A percentile compares a stretch with the other conserved stretches of the same genome.
Evolutionary conservation across 2,329 filamentous ascomycete species (phyloP).

Genomic region (Trichoderma asperellum): DNA sequence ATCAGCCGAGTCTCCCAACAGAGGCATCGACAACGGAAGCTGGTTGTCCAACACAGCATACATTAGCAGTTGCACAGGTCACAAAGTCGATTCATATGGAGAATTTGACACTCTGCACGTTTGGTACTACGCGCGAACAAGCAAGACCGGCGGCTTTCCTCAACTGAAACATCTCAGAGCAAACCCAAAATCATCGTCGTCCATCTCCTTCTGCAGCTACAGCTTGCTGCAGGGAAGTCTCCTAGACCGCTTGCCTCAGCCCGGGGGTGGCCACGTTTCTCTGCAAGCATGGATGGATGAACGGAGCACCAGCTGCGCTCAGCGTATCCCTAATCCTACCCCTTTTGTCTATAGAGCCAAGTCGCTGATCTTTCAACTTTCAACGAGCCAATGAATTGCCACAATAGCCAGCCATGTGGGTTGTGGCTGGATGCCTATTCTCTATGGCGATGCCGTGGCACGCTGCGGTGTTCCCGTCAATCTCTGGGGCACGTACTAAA

Average conservation of each 20-base stretch:
- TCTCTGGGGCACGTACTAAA: neutral
- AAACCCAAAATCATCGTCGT: neutral
- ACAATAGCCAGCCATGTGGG: neutral
- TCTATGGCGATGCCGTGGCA: neutral
- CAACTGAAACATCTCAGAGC: constrained; percentile 13
- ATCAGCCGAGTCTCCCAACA: neutral
- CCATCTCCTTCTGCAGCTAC: neutral
- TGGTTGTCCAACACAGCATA: neutral
- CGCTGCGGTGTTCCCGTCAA: neutral
- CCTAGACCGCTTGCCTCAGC: neutral
- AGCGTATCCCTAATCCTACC: neutral
- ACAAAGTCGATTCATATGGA: neutral
- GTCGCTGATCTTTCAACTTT: neutral
- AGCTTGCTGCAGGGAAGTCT: constrained; percentile 11
- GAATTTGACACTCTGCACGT: neutral
- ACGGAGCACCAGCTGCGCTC: constrained; percentile 14
- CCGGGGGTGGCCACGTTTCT: constrained; percentile 22
- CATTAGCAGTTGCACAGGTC: neutral
- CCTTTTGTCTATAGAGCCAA: neutral
- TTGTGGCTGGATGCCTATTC: neutral
- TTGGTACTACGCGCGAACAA: neutral
- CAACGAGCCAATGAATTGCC: neutral
- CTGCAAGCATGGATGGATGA: neutral
- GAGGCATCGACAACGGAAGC: neutral
- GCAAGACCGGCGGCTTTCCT: neutral